Conservation (phyloP, 208 protist genomes). For the Trypanosomatidae sp. region DNA sequence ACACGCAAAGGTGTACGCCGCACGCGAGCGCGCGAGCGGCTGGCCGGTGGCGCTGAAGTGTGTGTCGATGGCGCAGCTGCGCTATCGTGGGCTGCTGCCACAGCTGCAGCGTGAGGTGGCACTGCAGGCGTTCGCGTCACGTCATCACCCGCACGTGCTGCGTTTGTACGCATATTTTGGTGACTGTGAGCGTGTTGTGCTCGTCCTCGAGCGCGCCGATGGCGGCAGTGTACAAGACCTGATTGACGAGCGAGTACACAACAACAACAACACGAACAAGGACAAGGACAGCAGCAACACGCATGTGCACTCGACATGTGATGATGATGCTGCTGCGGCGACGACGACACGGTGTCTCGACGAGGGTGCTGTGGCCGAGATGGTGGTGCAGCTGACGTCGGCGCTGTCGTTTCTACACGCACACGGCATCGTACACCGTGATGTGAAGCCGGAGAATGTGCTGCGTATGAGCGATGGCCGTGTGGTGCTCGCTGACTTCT, state of each 20-base stretch:
- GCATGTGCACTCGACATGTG: too few relatives aligned
- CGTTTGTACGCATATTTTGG: slow-evolving; percentile 96
- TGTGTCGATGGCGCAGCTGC: slow-evolving; percentile 1
- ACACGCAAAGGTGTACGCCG: slow-evolving; percentile 28
- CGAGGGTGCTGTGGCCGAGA: slow-evolving; percentile 10
- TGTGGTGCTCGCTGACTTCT: slow-evolving; percentile 96
- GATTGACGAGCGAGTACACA: slow-evolving; percentile 6
- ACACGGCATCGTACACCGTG: slow-evolving; percentile 57
- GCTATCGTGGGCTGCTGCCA: neutral
- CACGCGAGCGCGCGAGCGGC: slow-evolving; percentile 21
- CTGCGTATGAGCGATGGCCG: slow-evolving; percentile 21
- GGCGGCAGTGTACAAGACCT: slow-evolving; percentile 89
- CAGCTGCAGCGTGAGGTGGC: slow-evolving; percentile 84
- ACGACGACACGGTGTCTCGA: slow-evolving; percentile 5
- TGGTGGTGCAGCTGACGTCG: slow-evolving; percentile 15
- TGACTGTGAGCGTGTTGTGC: slow-evolving; percentile 87
- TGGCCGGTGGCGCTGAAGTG: slow-evolving; percentile 43
- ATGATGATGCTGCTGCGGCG: too few relatives aligned
- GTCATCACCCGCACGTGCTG: slow-evolving; percentile 89
- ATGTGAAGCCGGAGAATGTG: slow-evolving; percentile 69
- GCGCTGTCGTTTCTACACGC: slow-evolving; percentile 44
- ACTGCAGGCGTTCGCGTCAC: slow-evolving; percentile 86
- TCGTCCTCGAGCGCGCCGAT: slow-evolving; percentile 95
- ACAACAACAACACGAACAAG: too few relatives aligned
- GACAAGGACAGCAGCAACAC: too few relatives aligned